Evolutionary conservation across 306 rosid genomes (phyloP), one percentile per base, ranked within the genome.

Genomic region (Datisca glomerata): DNA sequence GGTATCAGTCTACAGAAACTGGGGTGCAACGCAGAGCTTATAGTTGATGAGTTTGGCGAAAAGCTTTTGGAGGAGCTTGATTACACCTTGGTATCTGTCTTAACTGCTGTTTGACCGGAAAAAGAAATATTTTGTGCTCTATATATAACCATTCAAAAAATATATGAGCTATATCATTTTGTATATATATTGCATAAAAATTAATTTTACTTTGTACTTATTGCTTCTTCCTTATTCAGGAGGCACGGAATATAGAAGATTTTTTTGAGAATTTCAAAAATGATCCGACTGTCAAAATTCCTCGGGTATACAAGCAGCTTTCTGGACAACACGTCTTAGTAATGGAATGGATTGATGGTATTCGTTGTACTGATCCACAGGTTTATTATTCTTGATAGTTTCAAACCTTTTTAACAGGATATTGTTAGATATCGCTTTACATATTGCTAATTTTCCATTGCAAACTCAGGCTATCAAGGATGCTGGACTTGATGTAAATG

Each of bases 271-370:
- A 91, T 65, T 91, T 91, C 70, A 78, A 80, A 62, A 60, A 78
- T 54, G 98, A 91, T 31, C 96, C 86, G 9, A 80, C 94, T 16
- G 98, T 91, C 51, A 91, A 91, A 81, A 91, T 91, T 64, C 96
- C 98, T 52, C 53, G 34, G 64, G 95, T 68, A 46, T 91, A 91
- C 76, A 84, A 73, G 64, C 66, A 70, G 56, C 70, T 80, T 66
- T 91, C 60, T 43, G 95, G 98, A 53, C 28, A 75, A 25, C 95
- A 85, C 28, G 98, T 91, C 59, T 62, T 91, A 46, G 98, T 91
- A 24, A 91, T 91, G 98, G 98, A 91, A 67, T 91, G 96, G 98
- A 91, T 91, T 57, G 98, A 91, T 71, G 98, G 98, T 36, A 75
- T 91, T 41, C 74, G 98, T 65, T 78, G 98, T 71, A 91, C 98